These are phyloP conservation scores for Bacidia gigantensis DNA, from an alignment of 495 filamentous ascomycete species.

Conservation along the genomic window DNA sequence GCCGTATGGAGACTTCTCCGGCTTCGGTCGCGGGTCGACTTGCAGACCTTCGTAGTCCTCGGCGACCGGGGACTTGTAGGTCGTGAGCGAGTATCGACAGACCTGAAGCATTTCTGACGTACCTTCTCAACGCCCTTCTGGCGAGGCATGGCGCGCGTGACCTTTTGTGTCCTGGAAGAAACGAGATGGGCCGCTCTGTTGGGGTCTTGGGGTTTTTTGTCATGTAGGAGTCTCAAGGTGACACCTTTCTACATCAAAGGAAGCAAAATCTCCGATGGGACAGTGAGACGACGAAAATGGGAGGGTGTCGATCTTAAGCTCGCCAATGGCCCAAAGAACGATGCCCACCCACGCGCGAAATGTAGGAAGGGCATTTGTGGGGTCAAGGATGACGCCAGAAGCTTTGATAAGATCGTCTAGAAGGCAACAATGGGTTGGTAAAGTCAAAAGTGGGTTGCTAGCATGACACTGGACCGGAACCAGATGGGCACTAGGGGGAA, in stretches of 20 bases:
- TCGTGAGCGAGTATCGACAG: not conserved
- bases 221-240: not conserved
- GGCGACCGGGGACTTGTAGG: constrained; percentile 7
- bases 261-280: not conserved
- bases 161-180: not conserved
- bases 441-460: not conserved
- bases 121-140: not conserved
- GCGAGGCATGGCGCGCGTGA: not conserved
- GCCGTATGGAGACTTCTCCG: constrained; percentile 6
- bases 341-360: not conserved
- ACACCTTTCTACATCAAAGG: not conserved
- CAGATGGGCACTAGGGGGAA: not conserved
- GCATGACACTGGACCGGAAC: not conserved
- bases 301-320: not conserved
- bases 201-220: not conserved
- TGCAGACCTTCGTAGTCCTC: constrained; percentile 17
- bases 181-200: not conserved
- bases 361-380: not conserved
- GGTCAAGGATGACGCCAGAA: not conserved
- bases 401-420: not conserved
- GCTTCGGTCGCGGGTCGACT: constrained; percentile 16
- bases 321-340: not conserved
- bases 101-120: not conserved
- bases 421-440: not conserved
- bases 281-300: not conserved